phyloP scores from a whole-genome alignment of 2,329 filamentous ascomycete genomes.

The Volutella citrinella region DNA sequence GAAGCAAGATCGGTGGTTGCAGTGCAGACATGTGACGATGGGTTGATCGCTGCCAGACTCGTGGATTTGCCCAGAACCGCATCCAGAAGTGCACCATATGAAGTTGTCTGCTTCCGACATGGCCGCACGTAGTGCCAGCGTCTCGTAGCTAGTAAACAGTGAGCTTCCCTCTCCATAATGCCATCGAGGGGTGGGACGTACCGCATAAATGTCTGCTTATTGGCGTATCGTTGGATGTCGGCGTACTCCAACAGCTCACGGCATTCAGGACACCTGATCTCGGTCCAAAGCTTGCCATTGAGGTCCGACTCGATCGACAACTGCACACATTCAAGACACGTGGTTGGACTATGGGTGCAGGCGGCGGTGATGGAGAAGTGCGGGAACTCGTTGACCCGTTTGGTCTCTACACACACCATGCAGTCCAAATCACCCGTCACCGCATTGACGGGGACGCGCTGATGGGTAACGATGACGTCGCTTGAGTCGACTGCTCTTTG shows the following conservation, averaged over 20 bases:
- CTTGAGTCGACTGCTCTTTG: conserved; percentile 23
- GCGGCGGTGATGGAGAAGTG: conserved; percentile 28
- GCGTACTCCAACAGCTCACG: conserved; percentile 37
- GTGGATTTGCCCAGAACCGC: conserved; percentile 52
- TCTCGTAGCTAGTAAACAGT: conserved; percentile 36
- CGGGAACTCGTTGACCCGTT: conserved; percentile 29
- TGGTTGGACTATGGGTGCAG: conserved; percentile 31
- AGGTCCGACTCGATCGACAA: conserved; percentile 34
- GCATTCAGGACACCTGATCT: conserved; percentile 53
- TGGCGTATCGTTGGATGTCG: conserved; percentile 44
- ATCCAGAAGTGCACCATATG: conserved; percentile 51
- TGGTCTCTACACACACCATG: conserved; percentile 34
- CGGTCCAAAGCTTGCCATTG: conserved; percentile 36
- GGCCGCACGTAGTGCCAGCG: conserved; percentile 39
- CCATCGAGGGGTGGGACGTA: conserved; percentile 20
- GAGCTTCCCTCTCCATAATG: not conserved
- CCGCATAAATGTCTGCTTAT: conserved; percentile 39
- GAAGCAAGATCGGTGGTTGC: conserved; percentile 41
- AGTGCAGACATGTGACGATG: conserved; percentile 40
- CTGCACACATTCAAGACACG: conserved; percentile 34
- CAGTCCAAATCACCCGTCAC: conserved; percentile 28
- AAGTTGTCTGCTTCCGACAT: conserved; percentile 45
- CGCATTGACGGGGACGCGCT: conserved; percentile 22
- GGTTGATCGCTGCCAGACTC: conserved; percentile 35
- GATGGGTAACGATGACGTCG: conserved; percentile 29